Base-by-base conservation (phyloP, 345 rosid species). In the Hirschfeldia incana region DNA sequence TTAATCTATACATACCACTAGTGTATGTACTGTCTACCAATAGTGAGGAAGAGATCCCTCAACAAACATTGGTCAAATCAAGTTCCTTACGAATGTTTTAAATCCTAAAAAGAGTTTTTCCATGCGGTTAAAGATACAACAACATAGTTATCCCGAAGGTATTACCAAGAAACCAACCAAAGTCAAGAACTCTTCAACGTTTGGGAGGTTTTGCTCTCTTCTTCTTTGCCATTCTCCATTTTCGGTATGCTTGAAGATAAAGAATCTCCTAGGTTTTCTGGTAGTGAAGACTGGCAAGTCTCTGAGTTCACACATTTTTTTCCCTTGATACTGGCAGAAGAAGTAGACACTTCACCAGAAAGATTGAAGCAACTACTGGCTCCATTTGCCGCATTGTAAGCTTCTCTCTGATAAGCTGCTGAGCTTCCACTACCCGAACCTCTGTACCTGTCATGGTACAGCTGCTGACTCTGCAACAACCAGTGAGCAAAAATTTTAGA, bases 261-360 rank as follows among this genome's bases (percentile, higher is more conserved):
- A 4, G 79, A 61, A 46, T 60, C 82, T 2, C 70, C 72, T 61
- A n/a, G 72, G 67, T 69, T 55, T 37, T 67, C 75, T 68, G 70
- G 17, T 32, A 71, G 59, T 29, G 80, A 70, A 49, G 81, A 78
- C 57, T 42, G 57, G 44, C 63, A 11, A 29, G 59, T 44, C 63
- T 76, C 79, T 36, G 81, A 46, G 33, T 58, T 39, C 30, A 37
- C 71, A 80, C 11, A 36, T 65, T 17, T 59, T 77, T 34, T 53
- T 82, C 39, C 73, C 74, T 86, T 68, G 69, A 51, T 8, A 15
- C 76, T 17, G 53, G 49, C 51, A 91, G 84, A 77, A 86, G 86
- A 80, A 44, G 73, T 8, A 89, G 88, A 78, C 80, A 82, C 72
- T 85, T 87, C 92, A 26, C 69, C 78, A 55, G 90, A 75, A 77